A percentile compares a stretch with the other conserved stretches of the same genome.
Conservation (phyloP, 495 filamentous ascomycete genomes). For the Penicillium goetzii region DNA sequence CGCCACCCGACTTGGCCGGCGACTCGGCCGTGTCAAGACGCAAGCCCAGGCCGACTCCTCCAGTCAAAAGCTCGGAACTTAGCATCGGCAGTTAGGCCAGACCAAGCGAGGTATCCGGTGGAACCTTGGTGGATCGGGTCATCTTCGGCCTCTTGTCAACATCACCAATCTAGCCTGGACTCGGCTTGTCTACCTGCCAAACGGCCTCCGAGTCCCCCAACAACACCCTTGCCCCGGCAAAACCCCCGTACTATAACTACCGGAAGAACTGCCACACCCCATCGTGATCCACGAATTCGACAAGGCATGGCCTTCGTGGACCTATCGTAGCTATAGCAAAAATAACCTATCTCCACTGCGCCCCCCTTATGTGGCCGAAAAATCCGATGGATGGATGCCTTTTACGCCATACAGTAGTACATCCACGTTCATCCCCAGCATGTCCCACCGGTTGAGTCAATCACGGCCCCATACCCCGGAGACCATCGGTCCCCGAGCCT, state of each 20-base stretch:
- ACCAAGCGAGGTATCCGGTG: slow-evolving; percentile 15
- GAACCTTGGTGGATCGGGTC: not conserved
- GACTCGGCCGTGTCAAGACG: slow-evolving; percentile 7
- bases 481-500: slow-evolving; percentile 5
- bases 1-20: slow-evolving; percentile 23
- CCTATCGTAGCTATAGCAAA: slow-evolving; percentile 1
- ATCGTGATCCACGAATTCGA: not conserved
- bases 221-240: slow-evolving; percentile 11
- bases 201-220: slow-evolving; percentile 4
- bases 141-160: not conserved
- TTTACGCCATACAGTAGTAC: not conserved
- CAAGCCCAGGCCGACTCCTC: slow-evolving; percentile 6
- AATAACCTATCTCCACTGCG: slow-evolving; percentile 1
- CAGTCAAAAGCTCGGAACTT: slow-evolving; percentile 13
- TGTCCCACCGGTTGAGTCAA: slow-evolving; percentile 11
- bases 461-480: slow-evolving; percentile 15
- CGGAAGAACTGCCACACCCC: slow-evolving; percentile 6
- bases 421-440: not conserved
- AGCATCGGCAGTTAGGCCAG: slow-evolving; percentile 22
- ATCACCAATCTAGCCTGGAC: not conserved
- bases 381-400: slow-evolving; percentile 2
- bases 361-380: not conserved
- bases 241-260: slow-evolving; percentile 8
- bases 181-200: not conserved
- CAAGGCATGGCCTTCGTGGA: not conserved